Conservation (phyloP, 2,329 filamentous ascomycete genomes). For the Trichoderma breve region DNA sequence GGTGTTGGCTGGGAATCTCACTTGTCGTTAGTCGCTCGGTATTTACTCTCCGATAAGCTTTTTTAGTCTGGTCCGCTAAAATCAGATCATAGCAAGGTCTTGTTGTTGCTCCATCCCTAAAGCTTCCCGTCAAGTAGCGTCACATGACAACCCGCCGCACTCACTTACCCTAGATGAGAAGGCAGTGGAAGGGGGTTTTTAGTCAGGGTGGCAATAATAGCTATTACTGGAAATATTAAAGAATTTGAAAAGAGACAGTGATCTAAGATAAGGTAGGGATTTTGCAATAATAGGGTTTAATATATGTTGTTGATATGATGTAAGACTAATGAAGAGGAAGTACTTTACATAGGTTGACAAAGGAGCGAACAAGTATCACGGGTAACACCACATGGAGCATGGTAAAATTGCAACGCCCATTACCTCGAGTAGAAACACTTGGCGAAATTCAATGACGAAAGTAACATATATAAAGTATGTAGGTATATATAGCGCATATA, state of each 20-base stretch:
- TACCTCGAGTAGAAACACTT: background rate
- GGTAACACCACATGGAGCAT: background rate
- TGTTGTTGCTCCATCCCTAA: background rate
- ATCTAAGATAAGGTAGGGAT: background rate
- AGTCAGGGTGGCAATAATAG: background rate
- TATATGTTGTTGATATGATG: background rate
- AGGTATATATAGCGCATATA: background rate
- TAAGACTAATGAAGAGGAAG: background rate
- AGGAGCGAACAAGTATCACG: background rate
- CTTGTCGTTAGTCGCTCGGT: slow-evolving; percentile 6
- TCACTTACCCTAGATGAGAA: slow-evolving; percentile 14
- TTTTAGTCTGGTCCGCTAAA: slow-evolving; percentile 16
- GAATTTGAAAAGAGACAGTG: background rate
- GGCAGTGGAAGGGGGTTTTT: background rate
- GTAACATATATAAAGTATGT: background rate
- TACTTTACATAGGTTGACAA: background rate
- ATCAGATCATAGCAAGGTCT: background rate
- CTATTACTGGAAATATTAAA: background rate
- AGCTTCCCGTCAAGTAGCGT: slow-evolving; percentile 10
- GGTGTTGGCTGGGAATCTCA: background rate
- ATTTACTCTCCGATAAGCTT: slow-evolving; percentile 16
- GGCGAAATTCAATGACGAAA: background rate
- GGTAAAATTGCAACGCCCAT: background rate
- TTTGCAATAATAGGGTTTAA: background rate
- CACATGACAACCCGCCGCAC: background rate